phyloP scores from a whole-genome alignment of 2,329 filamentous ascomycete species.

The Dichotomopilus funicola region DNA sequence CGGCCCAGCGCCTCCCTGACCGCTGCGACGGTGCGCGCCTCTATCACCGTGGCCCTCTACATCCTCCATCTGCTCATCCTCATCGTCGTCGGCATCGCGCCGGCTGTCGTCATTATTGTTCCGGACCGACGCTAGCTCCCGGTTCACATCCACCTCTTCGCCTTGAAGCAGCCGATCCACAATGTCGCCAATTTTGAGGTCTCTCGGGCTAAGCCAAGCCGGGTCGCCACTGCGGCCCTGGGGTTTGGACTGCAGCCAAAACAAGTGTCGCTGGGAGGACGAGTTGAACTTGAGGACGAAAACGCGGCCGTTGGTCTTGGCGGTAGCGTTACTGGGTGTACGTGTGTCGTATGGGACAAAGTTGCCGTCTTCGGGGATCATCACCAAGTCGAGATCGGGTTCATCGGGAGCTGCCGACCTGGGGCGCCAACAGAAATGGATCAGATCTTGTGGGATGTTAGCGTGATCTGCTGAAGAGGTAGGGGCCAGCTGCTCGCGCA shows the following conservation, averaged over 20 bases:
- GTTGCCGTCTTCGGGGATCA: slow-evolving; percentile 83
- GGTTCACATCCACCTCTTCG: slow-evolving; percentile 73
- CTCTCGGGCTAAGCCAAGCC: slow-evolving; percentile 75
- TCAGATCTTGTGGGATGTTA: slow-evolving; percentile 50
- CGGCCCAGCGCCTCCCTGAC: slow-evolving; percentile 73
- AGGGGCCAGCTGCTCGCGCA: neutral
- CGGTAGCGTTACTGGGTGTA: slow-evolving; percentile 47
- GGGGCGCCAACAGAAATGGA: slow-evolving; percentile 96
- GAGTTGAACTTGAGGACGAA: slow-evolving; percentile 91
- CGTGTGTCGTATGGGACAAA: slow-evolving; percentile 74
- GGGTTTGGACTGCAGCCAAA: slow-evolving; percentile 92
- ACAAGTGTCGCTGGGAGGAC: slow-evolving; percentile 83
- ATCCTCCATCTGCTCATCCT: slow-evolving; percentile 75
- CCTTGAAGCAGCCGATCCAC: slow-evolving; percentile 81
- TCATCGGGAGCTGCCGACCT: slow-evolving; percentile 63
- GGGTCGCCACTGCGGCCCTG: slow-evolving; percentile 64
- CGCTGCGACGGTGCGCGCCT: slow-evolving; percentile 50
- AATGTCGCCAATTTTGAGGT: slow-evolving; percentile 80
- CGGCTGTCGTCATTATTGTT: slow-evolving; percentile 48
- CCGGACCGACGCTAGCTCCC: slow-evolving; percentile 61
- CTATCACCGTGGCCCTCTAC: slow-evolving; percentile 58
- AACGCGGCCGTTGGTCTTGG: slow-evolving; percentile 78
- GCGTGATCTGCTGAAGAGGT: neutral
- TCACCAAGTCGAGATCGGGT: slow-evolving; percentile 82
- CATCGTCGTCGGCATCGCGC: slow-evolving; percentile 35